These are phyloP conservation scores for Suhomyces atakaporum DNA, from an alignment of 1,139 yeast species.

Conservation along the genomic window DNA sequence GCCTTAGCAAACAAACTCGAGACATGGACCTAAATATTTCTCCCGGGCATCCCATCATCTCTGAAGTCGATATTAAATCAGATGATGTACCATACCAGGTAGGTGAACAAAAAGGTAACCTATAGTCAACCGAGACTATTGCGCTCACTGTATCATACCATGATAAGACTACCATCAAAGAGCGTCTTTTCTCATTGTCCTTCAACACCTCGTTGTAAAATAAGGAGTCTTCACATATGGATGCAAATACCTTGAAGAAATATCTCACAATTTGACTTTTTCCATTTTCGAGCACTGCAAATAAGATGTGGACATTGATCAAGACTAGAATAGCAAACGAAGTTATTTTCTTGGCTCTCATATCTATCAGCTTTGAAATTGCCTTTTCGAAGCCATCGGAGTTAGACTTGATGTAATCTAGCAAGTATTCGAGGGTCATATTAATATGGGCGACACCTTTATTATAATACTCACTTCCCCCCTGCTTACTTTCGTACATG, in stretches of 20 bases:
- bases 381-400: not conserved
- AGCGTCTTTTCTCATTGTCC: conserved; percentile 47
- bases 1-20: conserved; percentile 43
- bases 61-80: conserved; percentile 46
- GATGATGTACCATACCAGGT: conserved; percentile 50
- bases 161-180: conserved; percentile 49
- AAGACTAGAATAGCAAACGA: conserved; percentile 52
- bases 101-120: conserved; percentile 52
- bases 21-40: conserved; percentile 49
- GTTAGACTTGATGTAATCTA: conserved; percentile 31
- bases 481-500: conserved; percentile 49
- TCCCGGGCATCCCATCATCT: conserved; percentile 61
- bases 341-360: conserved; percentile 32
- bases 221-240: conserved; percentile 41
- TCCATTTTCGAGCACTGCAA: conserved; percentile 54
- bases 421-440: conserved; percentile 52
- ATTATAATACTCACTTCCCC: conserved; percentile 49
- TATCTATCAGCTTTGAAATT: conserved; percentile 7
- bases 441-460: conserved; percentile 54
- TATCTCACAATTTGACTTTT: conserved; percentile 50
- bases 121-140: conserved; percentile 54
- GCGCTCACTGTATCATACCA: conserved; percentile 61
- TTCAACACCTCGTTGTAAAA: conserved; percentile 27
- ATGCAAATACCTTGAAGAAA: conserved; percentile 50
- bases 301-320: conserved; percentile 52